Evolutionary conservation across 2,329 filamentous ascomycete species (phyloP), one percentile per base, ranked within the genome.

Genomic region (Aspergillus ibericus): DNA sequence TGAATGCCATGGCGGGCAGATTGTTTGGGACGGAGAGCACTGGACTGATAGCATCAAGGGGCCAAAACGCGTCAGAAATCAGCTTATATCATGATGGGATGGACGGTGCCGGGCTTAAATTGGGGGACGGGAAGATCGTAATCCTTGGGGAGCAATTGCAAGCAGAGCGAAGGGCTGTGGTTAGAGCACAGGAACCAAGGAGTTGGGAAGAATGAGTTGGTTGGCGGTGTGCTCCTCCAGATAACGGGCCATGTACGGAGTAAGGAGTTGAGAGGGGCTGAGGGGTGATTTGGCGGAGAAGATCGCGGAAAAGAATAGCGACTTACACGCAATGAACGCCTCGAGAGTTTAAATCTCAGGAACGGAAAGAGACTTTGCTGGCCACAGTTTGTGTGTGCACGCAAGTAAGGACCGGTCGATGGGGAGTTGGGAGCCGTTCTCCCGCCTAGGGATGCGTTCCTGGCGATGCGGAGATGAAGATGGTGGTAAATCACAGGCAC

Each of bases 1-100:
- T 84, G 77, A 85, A 89, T 66, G 86, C 84, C 87, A 90, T 90
- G 66, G 63, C 77, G 74, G 68, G 65, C 63, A 60, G 64, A 59
- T 59, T 58, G 65, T 54, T 56, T 29, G 53, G 61, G 66, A 63
- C 59, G 56, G 55, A 34, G 59, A 64, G 60, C 65, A 58, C 73
- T 70, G 72, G 69, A 70, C 72, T 73, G 68, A 49, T 69, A 62
- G 55, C 67, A 60, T 63, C 61, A 55, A 67, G 58, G 59, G 55
- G 58, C 55, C 64, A 63, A 62, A 55, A 53, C 59, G 57, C 56
- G 66, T 70, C 63, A 72, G 69, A 65, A 34, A 63, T 50, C 54
- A 63, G 59, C 53, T 42, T 60, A 56, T 51, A 40, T 50, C 60
- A 68, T 64, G 53, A 55, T 61, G 25, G 35, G 44, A 44, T 55